A percentile compares a stretch with the other conserved stretches of the same genome.
phyloP scores from a whole-genome alignment of 2,329 filamentous ascomycete species.

The Thelonectria discophora region DNA sequence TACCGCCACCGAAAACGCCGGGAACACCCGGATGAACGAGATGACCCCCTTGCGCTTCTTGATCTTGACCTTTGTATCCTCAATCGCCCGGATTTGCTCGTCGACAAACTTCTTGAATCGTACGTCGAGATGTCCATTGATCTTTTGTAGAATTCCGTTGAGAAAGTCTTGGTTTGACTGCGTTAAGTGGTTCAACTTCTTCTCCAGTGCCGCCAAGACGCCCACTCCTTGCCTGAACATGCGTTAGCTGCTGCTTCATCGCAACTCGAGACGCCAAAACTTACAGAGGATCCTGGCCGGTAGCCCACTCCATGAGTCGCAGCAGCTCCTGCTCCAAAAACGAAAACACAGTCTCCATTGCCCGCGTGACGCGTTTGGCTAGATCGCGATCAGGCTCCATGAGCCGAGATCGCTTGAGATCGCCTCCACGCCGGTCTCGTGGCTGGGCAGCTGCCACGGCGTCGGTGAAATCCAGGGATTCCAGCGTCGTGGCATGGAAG shows the following conservation, averaged over 20 bases:
- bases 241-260: slow-evolving; percentile 26
- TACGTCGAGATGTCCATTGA: slow-evolving; percentile 77
- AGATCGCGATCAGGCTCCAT: slow-evolving; percentile 90
- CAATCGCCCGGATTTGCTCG: slow-evolving; percentile 92
- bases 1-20: slow-evolving; percentile 80
- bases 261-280: slow-evolving; percentile 45
- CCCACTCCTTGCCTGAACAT: slow-evolving; percentile 83
- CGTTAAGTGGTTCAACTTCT: slow-evolving; percentile 79
- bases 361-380: slow-evolving; percentile 82
- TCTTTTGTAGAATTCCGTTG: slow-evolving; percentile 78
- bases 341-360: slow-evolving; percentile 88
- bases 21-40: slow-evolving; percentile 93
- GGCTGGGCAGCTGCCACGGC: slow-evolving; percentile 73
- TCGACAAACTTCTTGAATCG: slow-evolving; percentile 91
- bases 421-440: slow-evolving; percentile 73
- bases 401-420: slow-evolving; percentile 76
- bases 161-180: slow-evolving; percentile 95
- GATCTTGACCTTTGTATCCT: slow-evolving; percentile 98
- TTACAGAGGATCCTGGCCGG: slow-evolving; percentile 82
- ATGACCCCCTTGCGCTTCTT: slow-evolving; percentile 99
- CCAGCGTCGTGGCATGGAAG: slow-evolving; percentile 90
- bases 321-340: slow-evolving; percentile 84
- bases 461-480: slow-evolving; percentile 84
- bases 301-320: slow-evolving; percentile 82
- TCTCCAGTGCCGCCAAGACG: slow-evolving; percentile 81